phyloP scores from a whole-genome alignment of 2,329 filamentous ascomycete genomes.

The Apiospora koreana region DNA sequence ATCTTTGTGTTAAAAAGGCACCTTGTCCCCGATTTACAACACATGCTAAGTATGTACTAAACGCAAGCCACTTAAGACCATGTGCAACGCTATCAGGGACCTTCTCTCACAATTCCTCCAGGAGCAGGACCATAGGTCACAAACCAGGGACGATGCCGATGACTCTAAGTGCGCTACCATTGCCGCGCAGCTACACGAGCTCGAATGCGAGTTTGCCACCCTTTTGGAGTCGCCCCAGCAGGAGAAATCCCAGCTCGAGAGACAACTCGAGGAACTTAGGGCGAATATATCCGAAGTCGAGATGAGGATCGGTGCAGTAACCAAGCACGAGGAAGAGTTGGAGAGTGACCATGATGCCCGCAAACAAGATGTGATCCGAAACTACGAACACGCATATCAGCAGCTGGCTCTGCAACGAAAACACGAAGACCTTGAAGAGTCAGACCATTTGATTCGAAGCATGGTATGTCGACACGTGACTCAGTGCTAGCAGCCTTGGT shows the following conservation, averaged over 20 bases:
- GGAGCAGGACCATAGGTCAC: neutral
- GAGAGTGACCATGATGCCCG: neutral
- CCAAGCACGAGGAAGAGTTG: neutral
- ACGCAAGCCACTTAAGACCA: neutral
- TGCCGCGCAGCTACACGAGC: neutral
- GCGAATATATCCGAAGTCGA: neutral
- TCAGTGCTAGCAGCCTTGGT: too few relatives aligned
- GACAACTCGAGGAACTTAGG: neutral
- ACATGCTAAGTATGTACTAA: too few relatives aligned
- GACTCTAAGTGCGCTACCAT: neutral
- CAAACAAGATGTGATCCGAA: neutral
- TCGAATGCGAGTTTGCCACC: neutral
- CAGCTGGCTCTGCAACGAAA: neutral
- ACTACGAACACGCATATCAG: neutral
- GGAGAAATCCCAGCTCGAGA: neutral
- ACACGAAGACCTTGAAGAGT: neutral
- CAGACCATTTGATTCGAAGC: neutral
- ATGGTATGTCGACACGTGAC: neutral
- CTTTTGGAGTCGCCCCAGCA: neutral
- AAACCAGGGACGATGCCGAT: neutral
- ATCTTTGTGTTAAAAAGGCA: too few relatives aligned
- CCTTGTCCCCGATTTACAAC: too few relatives aligned
- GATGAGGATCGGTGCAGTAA: neutral
- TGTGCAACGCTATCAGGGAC: neutral
- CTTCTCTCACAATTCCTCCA: neutral